phyloP scores from a whole-genome alignment of 148 eudicot species.

The Pouteria glomerata region DNA sequence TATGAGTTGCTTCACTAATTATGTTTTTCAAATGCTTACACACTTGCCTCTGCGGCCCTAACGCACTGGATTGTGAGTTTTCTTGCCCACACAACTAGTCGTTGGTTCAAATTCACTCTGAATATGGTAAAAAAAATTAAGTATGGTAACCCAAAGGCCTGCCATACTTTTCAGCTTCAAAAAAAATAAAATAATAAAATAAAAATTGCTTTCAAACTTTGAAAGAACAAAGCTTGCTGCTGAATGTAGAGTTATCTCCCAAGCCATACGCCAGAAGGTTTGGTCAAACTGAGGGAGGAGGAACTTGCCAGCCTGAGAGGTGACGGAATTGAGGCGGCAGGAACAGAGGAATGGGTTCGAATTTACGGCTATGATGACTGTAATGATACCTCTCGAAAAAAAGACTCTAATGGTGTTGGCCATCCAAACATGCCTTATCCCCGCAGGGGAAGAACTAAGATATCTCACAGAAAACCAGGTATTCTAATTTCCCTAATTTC shows the following conservation, averaged over 20 bases:
- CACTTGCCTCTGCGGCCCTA: no score
- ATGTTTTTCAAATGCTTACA: background rate
- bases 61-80: no score
- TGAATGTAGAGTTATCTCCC: conserved; percentile 34
- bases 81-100: no score
- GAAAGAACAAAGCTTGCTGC: background rate
- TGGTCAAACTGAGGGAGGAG: conserved; percentile 27
- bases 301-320: conserved; percentile 42
- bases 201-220: no score
- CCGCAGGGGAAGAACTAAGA: conserved; percentile 54
- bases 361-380: conserved; percentile 52
- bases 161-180: no score
- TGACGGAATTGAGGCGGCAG: conserved; percentile 34
- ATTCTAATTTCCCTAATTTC: background rate
- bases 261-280: conserved; percentile 35
- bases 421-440: conserved; percentile 47
- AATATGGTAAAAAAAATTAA: no score
- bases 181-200: no score
- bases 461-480: conserved; percentile 37
- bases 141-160: no score
- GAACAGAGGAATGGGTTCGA: conserved; percentile 23
- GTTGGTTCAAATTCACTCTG: no score
- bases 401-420: no score
- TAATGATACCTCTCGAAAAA: no score
- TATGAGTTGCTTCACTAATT: background rate